These are phyloP conservation scores for Spiromastix sp. DNA, from an alignment of 2,329 filamentous ascomycete genomes.

Conservation along the genomic window DNA sequence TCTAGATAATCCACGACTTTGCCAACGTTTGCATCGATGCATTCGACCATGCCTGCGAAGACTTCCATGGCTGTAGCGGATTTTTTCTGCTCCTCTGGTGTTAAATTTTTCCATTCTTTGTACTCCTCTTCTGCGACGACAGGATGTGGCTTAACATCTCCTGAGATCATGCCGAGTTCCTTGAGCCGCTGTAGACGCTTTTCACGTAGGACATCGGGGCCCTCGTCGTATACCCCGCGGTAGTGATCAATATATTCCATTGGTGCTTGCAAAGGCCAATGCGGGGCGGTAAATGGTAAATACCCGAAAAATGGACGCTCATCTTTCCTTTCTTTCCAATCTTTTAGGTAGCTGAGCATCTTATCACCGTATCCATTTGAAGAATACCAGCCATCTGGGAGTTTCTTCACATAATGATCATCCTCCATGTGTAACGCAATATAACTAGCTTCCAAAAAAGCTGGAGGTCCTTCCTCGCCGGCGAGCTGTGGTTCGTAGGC, in stretches of 20 bases:
- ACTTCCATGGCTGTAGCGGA: slow-evolving; percentile 48
- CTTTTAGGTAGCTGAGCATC: slow-evolving; percentile 42
- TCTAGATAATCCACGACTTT: slow-evolving; percentile 48
- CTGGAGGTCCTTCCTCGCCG: too few relatives aligned
- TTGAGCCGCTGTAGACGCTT: slow-evolving; percentile 46
- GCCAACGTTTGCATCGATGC: slow-evolving; percentile 51
- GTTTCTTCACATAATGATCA: too few relatives aligned
- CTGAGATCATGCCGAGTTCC: slow-evolving; percentile 44
- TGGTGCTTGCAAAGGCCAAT: slow-evolving; percentile 54
- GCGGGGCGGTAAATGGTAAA: slow-evolving; percentile 51
- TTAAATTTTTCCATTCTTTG: slow-evolving; percentile 28
- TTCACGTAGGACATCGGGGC: slow-evolving; percentile 46
- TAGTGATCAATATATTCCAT: slow-evolving; percentile 47
- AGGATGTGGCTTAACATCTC: slow-evolving; percentile 33
- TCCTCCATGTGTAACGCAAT: slow-evolving; percentile 40
- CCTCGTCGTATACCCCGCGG: slow-evolving; percentile 49
- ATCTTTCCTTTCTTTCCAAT: slow-evolving; percentile 34
- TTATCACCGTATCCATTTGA: slow-evolving; percentile 44
- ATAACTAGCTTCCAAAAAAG: too few relatives aligned
- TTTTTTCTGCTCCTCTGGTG: slow-evolving; percentile 28
- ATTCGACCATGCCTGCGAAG: slow-evolving; percentile 55
- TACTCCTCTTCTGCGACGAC: slow-evolving; percentile 38
- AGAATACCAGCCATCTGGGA: too few relatives aligned
- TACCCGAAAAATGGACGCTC: slow-evolving; percentile 48
- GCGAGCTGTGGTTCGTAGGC: slow-evolving; percentile 42